These are phyloP conservation scores for Colletotrichum lentis DNA, from an alignment of 2,329 filamentous ascomycete genomes.

Conservation along the genomic window DNA sequence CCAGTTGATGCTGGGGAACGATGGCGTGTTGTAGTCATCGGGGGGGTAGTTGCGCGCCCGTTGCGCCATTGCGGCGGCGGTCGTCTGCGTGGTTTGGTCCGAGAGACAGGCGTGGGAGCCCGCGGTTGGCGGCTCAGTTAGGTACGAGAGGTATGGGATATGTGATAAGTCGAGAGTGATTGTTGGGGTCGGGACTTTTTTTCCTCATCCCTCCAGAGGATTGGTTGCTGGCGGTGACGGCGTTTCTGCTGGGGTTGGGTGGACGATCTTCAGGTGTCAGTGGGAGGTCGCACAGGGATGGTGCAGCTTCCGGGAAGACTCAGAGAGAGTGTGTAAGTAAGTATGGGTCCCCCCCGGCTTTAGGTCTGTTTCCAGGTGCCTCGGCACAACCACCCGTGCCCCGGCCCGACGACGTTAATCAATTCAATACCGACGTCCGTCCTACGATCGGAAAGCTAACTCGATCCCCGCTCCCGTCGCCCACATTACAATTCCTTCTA, in stretches of 20 bases:
- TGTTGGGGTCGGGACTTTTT: background rate
- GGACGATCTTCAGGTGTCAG: constrained; percentile 12
- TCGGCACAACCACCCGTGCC: constrained; percentile 41
- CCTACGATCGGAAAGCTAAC: background rate
- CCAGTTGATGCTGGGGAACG: constrained; percentile 86
- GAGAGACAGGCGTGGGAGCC: background rate
- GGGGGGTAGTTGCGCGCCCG: constrained; percentile 50
- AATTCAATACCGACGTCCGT: constrained; percentile 3
- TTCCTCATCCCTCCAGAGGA: constrained; percentile 11
- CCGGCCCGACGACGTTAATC: constrained; percentile 17
- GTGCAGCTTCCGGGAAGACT: constrained; percentile 20
- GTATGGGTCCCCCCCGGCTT: constrained; percentile 23
- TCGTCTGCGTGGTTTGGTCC: background rate
- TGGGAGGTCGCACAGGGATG: constrained; percentile 32
- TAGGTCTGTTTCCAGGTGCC: constrained; percentile 40
- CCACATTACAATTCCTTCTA: background rate
- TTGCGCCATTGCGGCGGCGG: constrained; percentile 13
- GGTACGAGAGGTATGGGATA: background rate
- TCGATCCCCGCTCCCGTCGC: background rate
- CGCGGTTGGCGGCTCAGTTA: constrained; percentile 30
- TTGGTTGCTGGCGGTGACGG: constrained; percentile 17
- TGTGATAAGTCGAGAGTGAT: background rate
- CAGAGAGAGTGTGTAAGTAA: background rate
- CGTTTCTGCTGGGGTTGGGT: constrained; percentile 21
- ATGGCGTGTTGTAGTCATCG: constrained; percentile 68